A percentile compares a stretch with the other conserved stretches of the same genome.
phyloP scores from a whole-genome alignment of 192 early-diverging fungal species.

The Neocallimastix lanati region DNA sequence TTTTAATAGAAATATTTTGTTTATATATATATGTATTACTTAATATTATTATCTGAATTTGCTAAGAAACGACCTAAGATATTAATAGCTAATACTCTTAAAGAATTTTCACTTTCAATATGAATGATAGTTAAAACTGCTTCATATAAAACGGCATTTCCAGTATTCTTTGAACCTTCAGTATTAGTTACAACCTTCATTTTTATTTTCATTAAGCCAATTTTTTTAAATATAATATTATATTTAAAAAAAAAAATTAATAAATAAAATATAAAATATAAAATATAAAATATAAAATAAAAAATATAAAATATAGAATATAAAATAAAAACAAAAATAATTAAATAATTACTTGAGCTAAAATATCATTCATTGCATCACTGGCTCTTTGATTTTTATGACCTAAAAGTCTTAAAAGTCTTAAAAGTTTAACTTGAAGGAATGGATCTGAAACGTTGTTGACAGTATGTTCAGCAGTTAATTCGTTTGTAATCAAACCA shows the following conservation, averaged over 20 bases:
- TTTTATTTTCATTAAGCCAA: too few relatives aligned
- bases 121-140: slow-evolving; percentile 93
- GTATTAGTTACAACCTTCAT: slow-evolving; percentile 84
- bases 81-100: slow-evolving; percentile 91
- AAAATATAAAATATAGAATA: too few relatives aligned
- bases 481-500: slow-evolving; percentile 65
- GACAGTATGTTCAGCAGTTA: slow-evolving; percentile 88
- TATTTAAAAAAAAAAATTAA: too few relatives aligned
- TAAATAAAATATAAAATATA: too few relatives aligned
- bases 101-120: slow-evolving; percentile 70
- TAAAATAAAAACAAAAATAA: too few relatives aligned
- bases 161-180: slow-evolving; percentile 87
- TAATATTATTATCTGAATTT: slow-evolving; percentile 93
- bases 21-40: too few relatives aligned
- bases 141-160: slow-evolving; percentile 94
- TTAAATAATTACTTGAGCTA: slow-evolving; percentile 77
- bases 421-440: slow-evolving; percentile 81
- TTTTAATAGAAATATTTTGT: too few relatives aligned
- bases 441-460: slow-evolving; percentile 94
- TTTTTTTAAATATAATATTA: too few relatives aligned
- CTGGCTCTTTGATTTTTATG: slow-evolving; percentile 59
- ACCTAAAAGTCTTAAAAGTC: slow-evolving; percentile 69
- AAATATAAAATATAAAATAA: too few relatives aligned
- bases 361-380: slow-evolving; percentile 90
- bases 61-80: slow-evolving; percentile 90